These are phyloP conservation scores for Candida coquimbonensis DNA, from an alignment of 805 yeast species.

Conservation along the genomic window DNA sequence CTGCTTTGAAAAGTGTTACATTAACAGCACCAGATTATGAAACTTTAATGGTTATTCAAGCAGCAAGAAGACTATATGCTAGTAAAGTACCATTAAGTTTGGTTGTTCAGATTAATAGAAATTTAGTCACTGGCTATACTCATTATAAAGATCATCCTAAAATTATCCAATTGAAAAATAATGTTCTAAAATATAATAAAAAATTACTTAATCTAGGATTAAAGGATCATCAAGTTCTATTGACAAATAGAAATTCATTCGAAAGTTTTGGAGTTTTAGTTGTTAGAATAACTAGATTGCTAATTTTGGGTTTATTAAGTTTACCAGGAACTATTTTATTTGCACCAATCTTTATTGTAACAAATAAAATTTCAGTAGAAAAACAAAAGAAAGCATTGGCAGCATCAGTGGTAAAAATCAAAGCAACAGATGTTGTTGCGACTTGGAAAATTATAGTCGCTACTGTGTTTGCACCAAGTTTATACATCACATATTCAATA, in stretches of 20 bases:
- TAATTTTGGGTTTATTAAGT: constrained; percentile 50
- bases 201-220: constrained; percentile 56
- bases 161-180: constrained; percentile 51
- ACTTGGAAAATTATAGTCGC: constrained; percentile 92
- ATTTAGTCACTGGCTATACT: constrained; percentile 77
- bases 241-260: constrained; percentile 39
- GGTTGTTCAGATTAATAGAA: constrained; percentile 81
- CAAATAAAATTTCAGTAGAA: constrained; percentile 59
- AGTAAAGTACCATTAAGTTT: constrained; percentile 66
- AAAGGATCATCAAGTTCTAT: constrained; percentile 65
- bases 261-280: constrained; percentile 43
- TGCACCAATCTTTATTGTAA: constrained; percentile 75
- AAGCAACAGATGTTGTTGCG: constrained; percentile 86
- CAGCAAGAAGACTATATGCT: constrained; percentile 81
- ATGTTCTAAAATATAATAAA: constrained; percentile 64
- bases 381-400: constrained; percentile 78
- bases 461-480: constrained; percentile 75
- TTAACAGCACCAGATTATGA: constrained; percentile 93
- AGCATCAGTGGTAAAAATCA: constrained; percentile 85
- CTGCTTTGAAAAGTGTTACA: constrained; percentile 78
- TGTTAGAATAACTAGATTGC: constrained; percentile 44
- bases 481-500: constrained; percentile 70
- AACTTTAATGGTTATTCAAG: constrained; percentile 88
- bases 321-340: constrained; percentile 83
- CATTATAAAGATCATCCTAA: constrained; percentile 68